Base-by-base conservation (phyloP, 805 yeast genomes). In the Metschnikowia aberdeeniae region DNA sequence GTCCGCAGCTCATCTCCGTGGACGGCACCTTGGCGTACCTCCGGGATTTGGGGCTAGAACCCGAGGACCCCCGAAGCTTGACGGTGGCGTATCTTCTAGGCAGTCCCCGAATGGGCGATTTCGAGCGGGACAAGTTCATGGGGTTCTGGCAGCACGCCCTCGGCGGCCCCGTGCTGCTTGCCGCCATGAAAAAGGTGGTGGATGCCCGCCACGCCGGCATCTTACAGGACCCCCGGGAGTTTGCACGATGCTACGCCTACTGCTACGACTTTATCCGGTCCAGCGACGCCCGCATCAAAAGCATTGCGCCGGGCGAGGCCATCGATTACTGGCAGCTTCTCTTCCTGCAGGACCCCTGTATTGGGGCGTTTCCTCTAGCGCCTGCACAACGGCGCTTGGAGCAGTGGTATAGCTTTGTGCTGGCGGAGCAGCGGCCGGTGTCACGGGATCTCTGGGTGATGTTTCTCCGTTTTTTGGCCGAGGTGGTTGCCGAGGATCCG, bases 381-480 rank as follows among this genome's bases (percentile, higher is more conserved):
- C 34, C 42, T 19, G 35, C 43, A n/a, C 24, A 37, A 1, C 61
- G 68, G 29, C 53, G 81, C 31, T 53, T 70, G 10, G 69, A 71
- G 7, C 70, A 68, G 34, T 92, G 96, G 92, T 66, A 73, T 42
- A 62, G 58, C 1, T 90, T 83, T 58, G 59, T 84, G 24, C 56
- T 55, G 4, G 68, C 65, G 10, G 66, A 72, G 49, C 72, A 77
- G 39, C 66, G 72, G 40, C 63, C 71, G 5, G 73, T 93, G 31
- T 75, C 86, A 5, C 77, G 66, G 51, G 99, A 92, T 58, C 78
- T 82, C 20, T 92, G 97, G 97, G 75, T 78, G 49, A 89, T 90
- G 97, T 68, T 86, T 45, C 75, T 75, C 44, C 80, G 81, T 45
- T 88, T 89, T 56, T 63, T 84, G 44, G 63, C 68, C 43, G 77